Evolutionary conservation across 192 early-diverging fungal species (phyloP).

Genomic region (Coemansia erecta): DNA sequence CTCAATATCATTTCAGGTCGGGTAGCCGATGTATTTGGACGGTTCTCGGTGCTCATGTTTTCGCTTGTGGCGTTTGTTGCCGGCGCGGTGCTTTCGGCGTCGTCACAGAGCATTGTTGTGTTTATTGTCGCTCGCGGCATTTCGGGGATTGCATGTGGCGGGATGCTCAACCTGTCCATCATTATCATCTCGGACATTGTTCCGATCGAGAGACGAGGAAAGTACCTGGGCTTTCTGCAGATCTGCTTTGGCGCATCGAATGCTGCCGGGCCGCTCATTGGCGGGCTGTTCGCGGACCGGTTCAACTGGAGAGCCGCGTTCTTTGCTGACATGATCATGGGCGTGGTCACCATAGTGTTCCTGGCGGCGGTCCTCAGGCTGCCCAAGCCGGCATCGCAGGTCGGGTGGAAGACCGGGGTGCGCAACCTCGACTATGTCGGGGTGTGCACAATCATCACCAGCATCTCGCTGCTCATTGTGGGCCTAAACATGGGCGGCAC

Average conservation of each 20-base stretch:
- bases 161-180: conserved; percentile 62
- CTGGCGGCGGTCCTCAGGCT: conserved; percentile 58
- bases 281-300: conserved; percentile 58
- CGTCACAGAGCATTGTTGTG: conserved; percentile 46
- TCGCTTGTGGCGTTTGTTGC: conserved; percentile 45
- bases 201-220: conserved; percentile 66
- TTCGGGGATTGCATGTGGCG: conserved; percentile 70
- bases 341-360: conserved; percentile 54
- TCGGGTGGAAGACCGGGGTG: conserved; percentile 25
- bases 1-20: conserved; percentile 81
- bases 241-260: conserved; percentile 58
- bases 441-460: conserved; percentile 51
- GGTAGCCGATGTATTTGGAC: conserved; percentile 77
- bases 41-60: conserved; percentile 37
- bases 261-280: conserved; percentile 57
- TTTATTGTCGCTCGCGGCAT: conserved; percentile 71
- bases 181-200: conserved; percentile 81
- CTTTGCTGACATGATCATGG: conserved; percentile 78
- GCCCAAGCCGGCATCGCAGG: conserved; percentile 27
- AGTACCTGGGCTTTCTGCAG: conserved; percentile 64
- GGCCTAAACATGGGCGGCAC: conserved; percentile 78
- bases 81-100: conserved; percentile 43
- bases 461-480: conserved; percentile 64
- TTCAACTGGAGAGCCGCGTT: conserved; percentile 66
- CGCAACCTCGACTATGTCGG: conserved; percentile 65